Evolutionary conservation across 2,329 filamentous ascomycete species (phyloP).

Genomic region (Calonectria leucothoes): DNA sequence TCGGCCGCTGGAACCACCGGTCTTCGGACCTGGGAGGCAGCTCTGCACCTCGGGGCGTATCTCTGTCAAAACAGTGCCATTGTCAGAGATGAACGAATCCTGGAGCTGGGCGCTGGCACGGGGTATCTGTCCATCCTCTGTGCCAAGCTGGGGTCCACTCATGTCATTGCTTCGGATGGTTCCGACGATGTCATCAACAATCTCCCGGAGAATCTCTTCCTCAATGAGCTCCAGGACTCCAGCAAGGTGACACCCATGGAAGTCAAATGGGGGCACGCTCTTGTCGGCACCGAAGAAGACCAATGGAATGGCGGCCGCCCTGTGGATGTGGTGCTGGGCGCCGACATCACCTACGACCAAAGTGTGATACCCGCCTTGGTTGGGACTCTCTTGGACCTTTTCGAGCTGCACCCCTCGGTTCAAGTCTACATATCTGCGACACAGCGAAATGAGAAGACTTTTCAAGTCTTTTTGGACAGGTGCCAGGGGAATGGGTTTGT

Average conservation of each 20-base stretch:
- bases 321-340: slow-evolving; percentile 76
- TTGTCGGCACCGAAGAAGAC: slow-evolving; percentile 68
- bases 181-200: slow-evolving; percentile 77
- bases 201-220: slow-evolving; percentile 73
- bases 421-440: slow-evolving; percentile 76
- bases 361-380: slow-evolving; percentile 72
- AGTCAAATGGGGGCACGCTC: slow-evolving; percentile 72
- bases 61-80: slow-evolving; percentile 62
- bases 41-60: slow-evolving; percentile 78
- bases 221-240: slow-evolving; percentile 72
- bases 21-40: slow-evolving; percentile 84
- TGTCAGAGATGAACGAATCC: slow-evolving; percentile 66
- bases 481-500: slow-evolving; percentile 63
- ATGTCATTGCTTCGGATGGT: slow-evolving; percentile 79
- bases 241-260: slow-evolving; percentile 61
- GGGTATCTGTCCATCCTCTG: slow-evolving; percentile 81
- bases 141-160: slow-evolving; percentile 70
- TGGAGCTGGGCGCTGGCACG: slow-evolving; percentile 83
- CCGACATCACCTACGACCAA: slow-evolving; percentile 83
- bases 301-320: slow-evolving; percentile 59
- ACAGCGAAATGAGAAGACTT: slow-evolving; percentile 77
- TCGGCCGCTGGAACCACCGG: slow-evolving; percentile 80
- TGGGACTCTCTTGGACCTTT: slow-evolving; percentile 72
- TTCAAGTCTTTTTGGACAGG: slow-evolving; percentile 69
- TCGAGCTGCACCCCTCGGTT: slow-evolving; percentile 65